Percentiles rank a stretch among this genome's conserved stretches.
phyloP scores from a whole-genome alignment of 2,329 filamentous ascomycete genomes.

The Trichoderma oligosporum region DNA sequence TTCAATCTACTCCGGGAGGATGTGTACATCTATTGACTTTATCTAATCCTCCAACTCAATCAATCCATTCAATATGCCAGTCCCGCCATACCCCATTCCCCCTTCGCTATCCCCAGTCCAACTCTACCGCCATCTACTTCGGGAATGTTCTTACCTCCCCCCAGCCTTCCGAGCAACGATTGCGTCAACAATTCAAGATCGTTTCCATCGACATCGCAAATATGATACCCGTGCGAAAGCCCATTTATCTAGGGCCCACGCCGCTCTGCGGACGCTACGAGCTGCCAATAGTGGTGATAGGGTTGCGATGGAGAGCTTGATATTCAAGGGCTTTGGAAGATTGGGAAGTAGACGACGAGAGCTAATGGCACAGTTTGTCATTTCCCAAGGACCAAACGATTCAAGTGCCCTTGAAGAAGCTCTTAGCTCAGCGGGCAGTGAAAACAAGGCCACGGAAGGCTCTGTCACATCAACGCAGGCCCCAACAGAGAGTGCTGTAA shows the following conservation, averaged over 20 bases:
- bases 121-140: slow-evolving; percentile 57
- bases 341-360: slow-evolving; percentile 48
- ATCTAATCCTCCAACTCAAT: not conserved
- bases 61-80: slow-evolving; percentile 27
- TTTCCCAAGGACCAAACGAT: slow-evolving; percentile 37
- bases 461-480: not conserved
- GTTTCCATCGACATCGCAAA: slow-evolving; percentile 43
- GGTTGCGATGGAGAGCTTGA: slow-evolving; percentile 44
- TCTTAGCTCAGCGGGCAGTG: slow-evolving; percentile 19
- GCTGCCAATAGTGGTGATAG: slow-evolving; percentile 52
- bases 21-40: not conserved
- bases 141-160: slow-evolving; percentile 59
- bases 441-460: not conserved
- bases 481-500: not conserved
- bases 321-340: slow-evolving; percentile 51
- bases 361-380: slow-evolving; percentile 42
- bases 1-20: not conserved
- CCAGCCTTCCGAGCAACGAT: slow-evolving; percentile 46
- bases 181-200: slow-evolving; percentile 39
- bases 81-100: slow-evolving; percentile 28
- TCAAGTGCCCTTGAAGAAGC: slow-evolving; percentile 40
- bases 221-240: slow-evolving; percentile 28
- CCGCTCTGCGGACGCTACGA: slow-evolving; percentile 46
- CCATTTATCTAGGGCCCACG: slow-evolving; percentile 41
- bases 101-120: slow-evolving; percentile 28